A percentile compares a stretch with the other conserved stretches of the same genome.
Conservation (phyloP, 805 yeast species). For the Saccharomycopsis schoenii region DNA sequence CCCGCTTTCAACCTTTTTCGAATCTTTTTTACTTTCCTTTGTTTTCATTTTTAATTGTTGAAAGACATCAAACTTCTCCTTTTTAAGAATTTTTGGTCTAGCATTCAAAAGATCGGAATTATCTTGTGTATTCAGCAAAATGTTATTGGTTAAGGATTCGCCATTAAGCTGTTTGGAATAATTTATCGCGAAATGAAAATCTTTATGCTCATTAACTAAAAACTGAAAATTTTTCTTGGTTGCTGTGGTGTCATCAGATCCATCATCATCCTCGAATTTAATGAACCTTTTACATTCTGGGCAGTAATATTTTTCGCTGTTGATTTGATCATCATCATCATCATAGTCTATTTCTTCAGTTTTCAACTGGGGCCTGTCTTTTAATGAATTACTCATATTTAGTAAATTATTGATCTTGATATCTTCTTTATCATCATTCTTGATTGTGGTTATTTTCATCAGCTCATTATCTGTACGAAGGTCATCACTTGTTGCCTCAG, state of each 20-base stretch:
- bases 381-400: background rate
- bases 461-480: no score
- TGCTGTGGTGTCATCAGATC: background rate
- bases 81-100: background rate
- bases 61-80: background rate
- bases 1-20: background rate
- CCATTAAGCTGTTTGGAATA: constrained; percentile 16
- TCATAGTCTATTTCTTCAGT: background rate
- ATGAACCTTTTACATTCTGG: constrained; percentile 4
- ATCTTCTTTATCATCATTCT: background rate
- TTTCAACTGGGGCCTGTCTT: background rate
- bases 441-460: background rate
- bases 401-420: no score
- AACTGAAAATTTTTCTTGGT: background rate
- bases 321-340: background rate
- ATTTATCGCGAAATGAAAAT: constrained; percentile 16
- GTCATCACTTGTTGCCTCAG: background rate
- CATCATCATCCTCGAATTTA: background rate
- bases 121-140: background rate
- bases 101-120: background rate
- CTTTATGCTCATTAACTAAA: constrained; percentile 12
- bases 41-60: background rate
- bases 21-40: background rate
- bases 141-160: constrained; percentile 5
- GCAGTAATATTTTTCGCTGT: constrained; percentile 7